phyloP scores from a whole-genome alignment of 257 asterid genomes.

The Nicotiana benthamiana region DNA sequence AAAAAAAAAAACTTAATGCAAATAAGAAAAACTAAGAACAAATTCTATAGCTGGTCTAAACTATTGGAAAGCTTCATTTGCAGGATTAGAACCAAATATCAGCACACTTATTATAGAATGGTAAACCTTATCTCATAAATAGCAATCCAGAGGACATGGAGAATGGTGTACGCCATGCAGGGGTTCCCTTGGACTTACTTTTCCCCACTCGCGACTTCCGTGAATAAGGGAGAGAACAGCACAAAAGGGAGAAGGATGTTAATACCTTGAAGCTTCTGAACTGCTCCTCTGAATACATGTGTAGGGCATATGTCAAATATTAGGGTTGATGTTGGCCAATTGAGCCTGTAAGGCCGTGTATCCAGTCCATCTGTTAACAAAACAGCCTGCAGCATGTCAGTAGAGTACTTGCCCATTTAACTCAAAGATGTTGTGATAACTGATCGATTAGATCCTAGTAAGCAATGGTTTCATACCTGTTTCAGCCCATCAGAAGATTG shows the following conservation, averaged over 20 bases:
- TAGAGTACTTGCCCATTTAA: slow-evolving; percentile 10
- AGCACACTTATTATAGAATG: neutral
- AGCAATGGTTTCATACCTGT: slow-evolving; percentile 41
- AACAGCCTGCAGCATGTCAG: slow-evolving; percentile 56
- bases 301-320: slow-evolving; percentile 60
- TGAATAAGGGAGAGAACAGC: neutral
- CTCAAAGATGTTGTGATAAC: slow-evolving; percentile 1
- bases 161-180: neutral
- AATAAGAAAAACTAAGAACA: neutral
- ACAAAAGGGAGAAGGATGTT: neutral
- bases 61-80: neutral
- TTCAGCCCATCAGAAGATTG: slow-evolving; percentile 43
- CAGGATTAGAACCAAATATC: neutral
- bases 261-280: slow-evolving; percentile 60
- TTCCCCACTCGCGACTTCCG: neutral
- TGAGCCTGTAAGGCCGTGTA: slow-evolving; percentile 74
- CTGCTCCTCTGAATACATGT: slow-evolving; percentile 31
- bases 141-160: neutral
- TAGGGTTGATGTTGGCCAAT: slow-evolving; percentile 67
- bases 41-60: neutral
- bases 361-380: slow-evolving; percentile 83
- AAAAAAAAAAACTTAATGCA: too few relatives aligned
- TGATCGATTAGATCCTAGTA: neutral
- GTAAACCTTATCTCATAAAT: neutral
- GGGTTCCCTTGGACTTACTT: neutral